Percentiles rank a stretch among this genome's conserved stretches.
phyloP scores from a whole-genome alignment of 345 rosid species.

The Salix viminalis region DNA sequence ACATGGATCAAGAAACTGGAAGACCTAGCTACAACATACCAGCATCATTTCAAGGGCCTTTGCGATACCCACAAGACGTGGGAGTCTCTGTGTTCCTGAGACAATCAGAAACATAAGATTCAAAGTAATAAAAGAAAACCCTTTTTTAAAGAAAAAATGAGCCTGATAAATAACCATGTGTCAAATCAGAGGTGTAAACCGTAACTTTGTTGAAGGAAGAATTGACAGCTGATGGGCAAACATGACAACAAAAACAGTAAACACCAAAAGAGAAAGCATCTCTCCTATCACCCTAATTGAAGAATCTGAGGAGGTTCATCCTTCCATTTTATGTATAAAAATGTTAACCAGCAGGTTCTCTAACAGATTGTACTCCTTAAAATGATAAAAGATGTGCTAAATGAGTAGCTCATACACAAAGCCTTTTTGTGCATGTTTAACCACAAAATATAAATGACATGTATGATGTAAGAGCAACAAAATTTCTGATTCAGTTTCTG shows the following conservation, averaged over 20 bases:
- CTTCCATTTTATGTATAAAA: not conserved
- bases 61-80: conserved; percentile 93
- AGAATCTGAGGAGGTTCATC: not conserved
- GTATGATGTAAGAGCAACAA: not conserved
- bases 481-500: not conserved
- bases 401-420: not conserved
- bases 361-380: not conserved
- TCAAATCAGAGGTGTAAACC: not conserved
- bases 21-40: conserved; percentile 43
- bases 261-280: not conserved
- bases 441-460: not conserved
- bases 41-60: conserved; percentile 96
- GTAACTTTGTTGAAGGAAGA: not conserved
- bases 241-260: not conserved
- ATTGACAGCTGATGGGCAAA: not conserved
- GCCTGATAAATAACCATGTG: not conserved
- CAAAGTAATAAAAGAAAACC: not conserved
- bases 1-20: conserved; percentile 13
- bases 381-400: not conserved
- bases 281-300: not conserved
- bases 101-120: conserved; percentile 29
- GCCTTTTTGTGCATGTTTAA: not conserved
- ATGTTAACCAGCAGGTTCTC: not conserved
- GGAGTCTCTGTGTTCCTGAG: conserved; percentile 96
- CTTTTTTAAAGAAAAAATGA: not conserved